Conservation (phyloP, 495 filamentous ascomycete genomes). For the Apiosordaria backusii region DNA sequence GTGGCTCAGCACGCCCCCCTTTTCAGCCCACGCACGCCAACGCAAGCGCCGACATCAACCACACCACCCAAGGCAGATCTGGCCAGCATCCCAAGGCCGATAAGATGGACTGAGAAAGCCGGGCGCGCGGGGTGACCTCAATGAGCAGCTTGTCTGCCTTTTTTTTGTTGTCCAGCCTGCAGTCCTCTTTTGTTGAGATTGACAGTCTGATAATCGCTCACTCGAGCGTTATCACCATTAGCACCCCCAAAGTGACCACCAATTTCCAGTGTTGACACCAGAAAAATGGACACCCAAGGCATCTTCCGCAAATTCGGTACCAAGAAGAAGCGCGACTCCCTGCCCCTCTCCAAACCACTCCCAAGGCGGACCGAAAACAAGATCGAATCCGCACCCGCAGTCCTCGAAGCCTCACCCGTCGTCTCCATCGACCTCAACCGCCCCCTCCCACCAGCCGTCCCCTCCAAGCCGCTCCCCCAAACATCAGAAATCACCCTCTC, state of each 20-base stretch:
- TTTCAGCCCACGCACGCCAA: neutral
- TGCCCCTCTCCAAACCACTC: neutral
- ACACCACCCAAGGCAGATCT: neutral
- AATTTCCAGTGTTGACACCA: neutral
- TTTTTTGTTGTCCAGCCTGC: neutral
- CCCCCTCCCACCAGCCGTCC: neutral
- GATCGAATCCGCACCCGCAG: neutral
- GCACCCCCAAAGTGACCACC: neutral
- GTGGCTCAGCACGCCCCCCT: slow-evolving; percentile 1
- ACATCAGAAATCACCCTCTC: neutral
- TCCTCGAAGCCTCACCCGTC: neutral
- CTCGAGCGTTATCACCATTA: neutral
- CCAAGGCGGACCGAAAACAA: neutral
- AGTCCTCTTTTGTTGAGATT: neutral
- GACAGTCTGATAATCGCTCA: neutral
- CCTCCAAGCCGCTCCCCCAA: neutral
- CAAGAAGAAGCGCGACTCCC: neutral
- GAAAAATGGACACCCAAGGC: neutral
- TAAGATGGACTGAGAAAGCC: neutral
- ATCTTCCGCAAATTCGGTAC: neutral
- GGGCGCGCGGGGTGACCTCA: neutral
- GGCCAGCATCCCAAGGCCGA: neutral
- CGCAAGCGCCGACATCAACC: neutral
- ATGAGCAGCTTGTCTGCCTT: neutral
- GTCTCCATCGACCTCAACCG: neutral